Conservation (phyloP, 1,139 yeast genomes). For the Sugiyamaella novakii region DNA sequence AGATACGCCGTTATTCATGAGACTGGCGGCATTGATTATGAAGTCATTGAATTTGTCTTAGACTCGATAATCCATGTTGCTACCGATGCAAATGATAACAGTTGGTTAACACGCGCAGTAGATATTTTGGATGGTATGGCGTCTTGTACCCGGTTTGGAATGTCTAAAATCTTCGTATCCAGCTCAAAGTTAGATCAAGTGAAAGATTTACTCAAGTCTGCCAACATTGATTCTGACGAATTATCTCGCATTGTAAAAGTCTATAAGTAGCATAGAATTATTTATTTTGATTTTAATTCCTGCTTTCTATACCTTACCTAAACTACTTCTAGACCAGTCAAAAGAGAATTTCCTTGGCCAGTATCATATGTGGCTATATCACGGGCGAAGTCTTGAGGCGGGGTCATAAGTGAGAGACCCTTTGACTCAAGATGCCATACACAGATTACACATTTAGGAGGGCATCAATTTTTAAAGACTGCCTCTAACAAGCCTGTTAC, state of each 20-base stretch:
- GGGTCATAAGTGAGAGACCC: too few relatives aligned
- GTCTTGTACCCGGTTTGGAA: constrained; percentile 10
- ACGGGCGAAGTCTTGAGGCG: too few relatives aligned
- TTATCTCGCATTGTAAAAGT: constrained; percentile 2
- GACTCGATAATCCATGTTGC: constrained; percentile 47
- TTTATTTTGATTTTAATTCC: too few relatives aligned
- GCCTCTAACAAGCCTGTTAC: too few relatives aligned
- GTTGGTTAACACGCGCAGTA: constrained; percentile 9
- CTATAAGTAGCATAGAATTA: not conserved
- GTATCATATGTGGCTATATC: too few relatives aligned
- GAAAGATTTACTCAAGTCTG: not conserved
- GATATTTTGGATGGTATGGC: constrained; percentile 11
- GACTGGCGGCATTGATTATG: constrained; percentile 59
- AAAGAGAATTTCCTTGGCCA: too few relatives aligned
- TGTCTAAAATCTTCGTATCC: constrained; percentile 19
- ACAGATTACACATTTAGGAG: too few relatives aligned
- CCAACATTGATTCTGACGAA: not conserved
- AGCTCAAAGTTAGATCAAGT: not conserved
- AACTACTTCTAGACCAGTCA: too few relatives aligned
- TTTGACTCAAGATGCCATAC: too few relatives aligned
- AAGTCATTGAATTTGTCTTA: constrained; percentile 54
- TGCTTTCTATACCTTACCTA: too few relatives aligned
- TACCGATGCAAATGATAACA: not conserved
- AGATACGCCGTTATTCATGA: constrained; percentile 42
- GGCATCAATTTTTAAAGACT: too few relatives aligned